Base-by-base conservation (phyloP, 2,329 filamentous ascomycete species). In the Alternaria viburni region DNA sequence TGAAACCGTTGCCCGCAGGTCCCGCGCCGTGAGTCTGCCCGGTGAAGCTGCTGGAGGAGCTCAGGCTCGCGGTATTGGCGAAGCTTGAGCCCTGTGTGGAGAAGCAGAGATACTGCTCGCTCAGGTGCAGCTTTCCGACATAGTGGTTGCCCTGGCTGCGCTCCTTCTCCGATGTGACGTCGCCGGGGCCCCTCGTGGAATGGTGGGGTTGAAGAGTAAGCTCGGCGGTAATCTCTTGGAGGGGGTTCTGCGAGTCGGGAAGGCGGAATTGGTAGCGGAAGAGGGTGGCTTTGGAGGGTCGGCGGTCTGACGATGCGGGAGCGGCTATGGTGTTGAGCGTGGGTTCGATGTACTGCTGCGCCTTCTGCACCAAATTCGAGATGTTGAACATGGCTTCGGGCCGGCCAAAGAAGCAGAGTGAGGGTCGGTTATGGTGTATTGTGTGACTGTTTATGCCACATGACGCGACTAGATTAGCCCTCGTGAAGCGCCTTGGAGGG, bases 231-330 rank as follows among this genome's bases (percentile, higher is more conserved):
- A 99, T 97, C 84, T 99, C 96, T 83, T 96, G 93, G 61, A 98
- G 87, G 59, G 96, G 96, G 67, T 92, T 94, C 82, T 99, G 95
- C 43, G 93, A 91, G 76, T 93, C 89, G 49, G 96, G 96, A 32
- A 99, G 90, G 70, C 96, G 93, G 84, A 99, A 99, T 82, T 99
- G 96, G 80, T 91, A 91, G 83, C 96, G 93, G 84, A 98, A 99
- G 62, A 98, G 88, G 55, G 91, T 91, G 59, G 93, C 90, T 83
- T 97, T 98, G 77, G 94, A 95, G 54, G 94, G 93, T 78, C 93
- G 91, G 67, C 88, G 88, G 81, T 96, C 92, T 62, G 90, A 88
- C 11, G 77, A 71, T 75, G 89, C 87, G 71, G 90, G 89, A 63
- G 92, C 86, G 36, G 67, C 88, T 45, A 83, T 80, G 52, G 61